Conservation (phyloP, 768 basidiomycete species). For the Boletellus emodensis region DNA sequence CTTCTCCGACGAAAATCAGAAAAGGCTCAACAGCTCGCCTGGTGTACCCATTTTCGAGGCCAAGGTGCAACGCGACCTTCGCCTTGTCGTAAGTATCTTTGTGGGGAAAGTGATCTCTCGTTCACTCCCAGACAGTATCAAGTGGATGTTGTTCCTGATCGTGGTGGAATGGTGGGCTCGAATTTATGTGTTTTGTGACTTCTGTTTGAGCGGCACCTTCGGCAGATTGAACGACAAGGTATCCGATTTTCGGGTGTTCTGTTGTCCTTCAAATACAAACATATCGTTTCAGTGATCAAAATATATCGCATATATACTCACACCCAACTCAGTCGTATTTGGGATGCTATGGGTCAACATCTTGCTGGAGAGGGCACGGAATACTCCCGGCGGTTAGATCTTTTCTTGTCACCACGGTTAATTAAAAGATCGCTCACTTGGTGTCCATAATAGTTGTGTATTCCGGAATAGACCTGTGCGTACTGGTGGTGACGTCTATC, state of each 20-base stretch:
- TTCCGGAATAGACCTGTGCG: slow-evolving; percentile 36
- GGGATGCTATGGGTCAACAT: slow-evolving; percentile 44
- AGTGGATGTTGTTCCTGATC: slow-evolving; percentile 43
- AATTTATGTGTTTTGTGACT: not conserved
- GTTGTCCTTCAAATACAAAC: not conserved
- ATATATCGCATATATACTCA: slow-evolving; percentile 52
- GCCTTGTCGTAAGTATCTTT: slow-evolving; percentile 43
- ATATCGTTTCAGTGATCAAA: slow-evolving; percentile 35
- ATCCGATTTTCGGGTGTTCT: not conserved
- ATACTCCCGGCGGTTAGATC: slow-evolving; percentile 47
- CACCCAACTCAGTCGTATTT: slow-evolving; percentile 44
- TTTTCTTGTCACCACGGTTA: not conserved
- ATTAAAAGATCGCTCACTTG: not conserved
- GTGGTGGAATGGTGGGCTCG: slow-evolving; percentile 29
- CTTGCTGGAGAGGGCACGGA: slow-evolving; percentile 44
- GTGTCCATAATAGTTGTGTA: slow-evolving; percentile 36
- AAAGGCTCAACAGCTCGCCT: slow-evolving; percentile 44
- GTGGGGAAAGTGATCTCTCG: not conserved
- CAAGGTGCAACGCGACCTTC: slow-evolving; percentile 53
- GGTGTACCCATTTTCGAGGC: slow-evolving; percentile 65
- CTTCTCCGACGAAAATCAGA: slow-evolving; percentile 68
- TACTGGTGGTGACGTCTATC: slow-evolving; percentile 41
- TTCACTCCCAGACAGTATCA: slow-evolving; percentile 38
- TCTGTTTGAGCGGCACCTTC: slow-evolving; percentile 2
- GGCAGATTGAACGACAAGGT: slow-evolving; percentile 41